Base-by-base conservation (phyloP, 371 early-diverging fungal species). In the Syncephalastrum sp. region DNA sequence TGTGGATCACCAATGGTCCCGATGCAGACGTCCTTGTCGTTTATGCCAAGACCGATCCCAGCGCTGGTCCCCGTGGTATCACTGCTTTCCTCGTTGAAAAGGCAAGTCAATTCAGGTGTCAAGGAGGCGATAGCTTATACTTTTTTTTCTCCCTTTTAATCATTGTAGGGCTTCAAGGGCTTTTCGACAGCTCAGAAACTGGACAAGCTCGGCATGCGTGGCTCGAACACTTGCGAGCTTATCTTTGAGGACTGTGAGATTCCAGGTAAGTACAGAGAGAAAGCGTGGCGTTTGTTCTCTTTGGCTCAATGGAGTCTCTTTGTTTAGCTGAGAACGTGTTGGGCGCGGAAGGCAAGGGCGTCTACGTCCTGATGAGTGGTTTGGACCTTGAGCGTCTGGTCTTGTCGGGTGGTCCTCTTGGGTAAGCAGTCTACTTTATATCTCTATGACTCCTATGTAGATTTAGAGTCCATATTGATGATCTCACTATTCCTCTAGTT, bases 1-100 rank as follows among this genome's bases (percentile, higher is more conserved):
- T 95, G 77, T 98, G 98, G 98, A 98, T 98, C 69, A 98, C 98
- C 43, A 98, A 98, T 77, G 97, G 97, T 3, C 95, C 95, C 15
- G 95, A 95, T 73, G 96, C 96, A 13, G 87, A 97, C 68, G 88
- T 88, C 2, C 69, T 97, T 56, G 91, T 98, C 7, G 96, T 97
- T 7, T 98, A 97, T 70, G 97, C 97, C 38, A 96, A 96, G 79
- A 96, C 96, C 4, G 82, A 92, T 53, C 68, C 82, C 47, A 77
- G 85, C 23, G 86, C 90, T 24, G 92, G 92, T 4, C 87, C 94
- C 17, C 82, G 86, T 56, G 93, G 94, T 21, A 95, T 98, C 68
- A 96, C 98, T 21, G 96, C 97, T 14, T 98, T 98, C 69, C 64
- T 98, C 33, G 74, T 98, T 17, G 98, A 98, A 67, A 93, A 92